A percentile compares a stretch with the other conserved stretches of the same genome.
Conservation (phyloP, 2,329 filamentous ascomycete species). For the Cercospora zeina region DNA sequence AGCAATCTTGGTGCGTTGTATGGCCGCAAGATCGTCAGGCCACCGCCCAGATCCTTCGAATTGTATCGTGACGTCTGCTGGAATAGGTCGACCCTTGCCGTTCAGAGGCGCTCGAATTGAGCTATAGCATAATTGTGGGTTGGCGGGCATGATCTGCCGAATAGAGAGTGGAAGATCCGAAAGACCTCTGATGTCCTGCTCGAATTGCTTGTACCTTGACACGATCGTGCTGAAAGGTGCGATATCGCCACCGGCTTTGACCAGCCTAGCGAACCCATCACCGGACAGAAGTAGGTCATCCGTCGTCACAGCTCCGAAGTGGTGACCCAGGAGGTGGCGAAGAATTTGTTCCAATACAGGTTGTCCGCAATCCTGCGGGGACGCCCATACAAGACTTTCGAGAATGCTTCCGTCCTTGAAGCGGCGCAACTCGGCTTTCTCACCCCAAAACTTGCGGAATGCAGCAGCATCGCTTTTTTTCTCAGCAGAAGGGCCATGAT, state of each 20-base stretch:
- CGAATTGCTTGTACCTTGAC: conserved; percentile 69
- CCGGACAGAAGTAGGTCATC: conserved; percentile 46
- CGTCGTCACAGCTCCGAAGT: conserved; percentile 63
- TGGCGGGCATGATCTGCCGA: conserved; percentile 73
- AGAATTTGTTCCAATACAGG: conserved; percentile 79
- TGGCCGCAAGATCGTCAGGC: conserved; percentile 88
- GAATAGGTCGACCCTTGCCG: conserved; percentile 52
- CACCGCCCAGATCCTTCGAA: conserved; percentile 92
- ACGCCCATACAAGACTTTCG: conserved; percentile 83
- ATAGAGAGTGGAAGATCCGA: conserved; percentile 86
- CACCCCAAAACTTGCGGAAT: conserved; percentile 92
- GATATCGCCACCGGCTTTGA: conserved; percentile 43
- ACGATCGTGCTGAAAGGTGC: conserved; percentile 67
- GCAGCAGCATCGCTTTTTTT: conserved; percentile 76
- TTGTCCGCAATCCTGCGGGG: conserved; percentile 55
- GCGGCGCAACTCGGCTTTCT: conserved; percentile 85
- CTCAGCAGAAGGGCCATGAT: conserved; percentile 84
- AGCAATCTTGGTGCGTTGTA: conserved; percentile 90
- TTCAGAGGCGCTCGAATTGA: conserved; percentile 59
- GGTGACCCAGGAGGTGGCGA: conserved; percentile 66
- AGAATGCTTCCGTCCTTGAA: conserved; percentile 95
- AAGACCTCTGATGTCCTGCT: conserved; percentile 73
- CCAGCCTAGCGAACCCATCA: conserved; percentile 49
- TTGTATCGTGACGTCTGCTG: conserved; percentile 78
- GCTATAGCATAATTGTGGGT: conserved; percentile 71